Evolutionary conservation across 495 filamentous ascomycete genomes (phyloP).

Genomic region (Symbiotaphrina buchneri): DNA sequence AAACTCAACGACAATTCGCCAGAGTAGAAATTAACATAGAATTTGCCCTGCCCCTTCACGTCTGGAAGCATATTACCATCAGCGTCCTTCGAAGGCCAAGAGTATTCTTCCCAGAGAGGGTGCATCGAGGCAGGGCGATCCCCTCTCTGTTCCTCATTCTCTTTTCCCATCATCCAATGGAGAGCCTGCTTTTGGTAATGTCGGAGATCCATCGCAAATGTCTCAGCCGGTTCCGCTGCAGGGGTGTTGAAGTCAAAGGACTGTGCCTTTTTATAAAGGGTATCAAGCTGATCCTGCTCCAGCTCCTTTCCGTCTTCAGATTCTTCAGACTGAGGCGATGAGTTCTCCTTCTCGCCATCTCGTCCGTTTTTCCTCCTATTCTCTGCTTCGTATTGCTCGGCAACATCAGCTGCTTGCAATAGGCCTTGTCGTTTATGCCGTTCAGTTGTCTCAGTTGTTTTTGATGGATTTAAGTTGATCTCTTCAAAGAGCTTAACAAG

Average conservation of each 20-base stretch:
- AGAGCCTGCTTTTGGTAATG: slow-evolving; percentile 92
- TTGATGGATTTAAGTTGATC: slow-evolving; percentile 56
- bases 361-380: slow-evolving; percentile 18
- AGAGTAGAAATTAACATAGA: slow-evolving; percentile 94
- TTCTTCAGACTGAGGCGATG: slow-evolving; percentile 39
- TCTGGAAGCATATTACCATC: slow-evolving; percentile 52
- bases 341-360: slow-evolving; percentile 19
- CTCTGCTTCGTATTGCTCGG: slow-evolving; percentile 52
- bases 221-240: slow-evolving; percentile 55
- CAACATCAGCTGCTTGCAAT: slow-evolving; percentile 65
- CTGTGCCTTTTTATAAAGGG: slow-evolving; percentile 87
- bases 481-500: slow-evolving; percentile 79
- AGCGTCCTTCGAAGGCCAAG: slow-evolving; percentile 70
- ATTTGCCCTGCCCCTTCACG: slow-evolving; percentile 38
- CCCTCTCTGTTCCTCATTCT: slow-evolving; percentile 47
- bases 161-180: slow-evolving; percentile 89
- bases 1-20: slow-evolving; percentile 88
- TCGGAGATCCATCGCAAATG: slow-evolving; percentile 62
- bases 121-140: slow-evolving; percentile 63
- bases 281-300: slow-evolving; percentile 86
- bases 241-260: slow-evolving; percentile 91
- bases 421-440: slow-evolving; percentile 64
- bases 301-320: slow-evolving; percentile 69
- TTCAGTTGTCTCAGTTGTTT: slow-evolving; percentile 48
- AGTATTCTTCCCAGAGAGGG: slow-evolving; percentile 91